Percentiles rank a stretch among this genome's conserved stretches.
Evolutionary conservation across 2,329 filamentous ascomycete genomes (phyloP).

Genomic region (Alternaria hordeiaustralica): DNA sequence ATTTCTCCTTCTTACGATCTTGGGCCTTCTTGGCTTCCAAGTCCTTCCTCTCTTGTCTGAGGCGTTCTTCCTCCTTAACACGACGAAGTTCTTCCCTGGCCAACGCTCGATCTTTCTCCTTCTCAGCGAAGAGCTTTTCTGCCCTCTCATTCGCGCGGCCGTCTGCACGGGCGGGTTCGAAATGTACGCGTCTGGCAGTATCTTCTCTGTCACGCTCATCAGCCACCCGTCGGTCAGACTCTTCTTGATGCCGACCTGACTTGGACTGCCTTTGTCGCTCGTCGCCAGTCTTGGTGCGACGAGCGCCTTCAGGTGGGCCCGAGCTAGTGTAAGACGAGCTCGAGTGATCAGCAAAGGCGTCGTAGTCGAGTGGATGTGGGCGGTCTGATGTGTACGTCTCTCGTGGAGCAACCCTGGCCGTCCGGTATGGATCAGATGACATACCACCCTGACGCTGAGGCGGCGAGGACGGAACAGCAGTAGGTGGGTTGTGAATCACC

Average conservation of each 20-base stretch:
- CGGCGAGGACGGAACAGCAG: conserved; percentile 24
- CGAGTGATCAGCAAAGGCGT: conserved; percentile 24
- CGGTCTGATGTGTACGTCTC: conserved; percentile 18
- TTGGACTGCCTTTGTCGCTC: conserved; percentile 27
- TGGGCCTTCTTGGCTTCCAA: conserved; percentile 14
- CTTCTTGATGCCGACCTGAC: conserved; percentile 31
- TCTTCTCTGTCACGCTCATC: conserved; percentile 22
- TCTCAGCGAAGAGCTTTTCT: conserved; percentile 29
- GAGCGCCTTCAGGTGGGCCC: conserved; percentile 28
- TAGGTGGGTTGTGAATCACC: conserved; percentile 37
- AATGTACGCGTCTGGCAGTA: conserved; percentile 34
- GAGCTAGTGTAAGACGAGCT: conserved; percentile 30
- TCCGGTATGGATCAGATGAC: conserved; percentile 28
- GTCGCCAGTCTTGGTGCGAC: conserved; percentile 29
- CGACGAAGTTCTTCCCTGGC: conserved; percentile 25
- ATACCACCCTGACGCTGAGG: conserved; percentile 18
- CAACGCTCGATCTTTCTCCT: conserved; percentile 24
- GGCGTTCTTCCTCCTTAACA: conserved; percentile 26
- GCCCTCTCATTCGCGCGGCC: conserved; percentile 26
- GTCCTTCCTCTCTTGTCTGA: conserved; percentile 13
- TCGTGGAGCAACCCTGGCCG: conserved; percentile 27
- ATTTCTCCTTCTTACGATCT: conserved; percentile 26
- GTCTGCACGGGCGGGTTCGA: conserved; percentile 35
- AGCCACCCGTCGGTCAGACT: conserved; percentile 25
- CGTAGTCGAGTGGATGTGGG: conserved; percentile 28